Conservation (phyloP, 345 rosid species). For the Corchorus olitorius region DNA sequence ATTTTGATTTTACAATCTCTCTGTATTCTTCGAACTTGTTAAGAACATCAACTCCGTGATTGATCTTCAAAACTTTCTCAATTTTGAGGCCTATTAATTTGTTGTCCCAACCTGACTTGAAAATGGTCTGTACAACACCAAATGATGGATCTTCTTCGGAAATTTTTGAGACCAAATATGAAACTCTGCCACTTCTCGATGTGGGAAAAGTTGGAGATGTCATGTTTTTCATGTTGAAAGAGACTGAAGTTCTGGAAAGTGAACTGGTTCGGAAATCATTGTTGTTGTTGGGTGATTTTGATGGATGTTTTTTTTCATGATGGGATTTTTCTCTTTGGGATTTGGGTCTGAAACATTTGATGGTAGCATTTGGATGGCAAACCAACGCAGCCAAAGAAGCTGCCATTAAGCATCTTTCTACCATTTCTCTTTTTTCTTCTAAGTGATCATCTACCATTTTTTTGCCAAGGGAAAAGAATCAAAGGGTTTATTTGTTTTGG, state of each 20-base stretch:
- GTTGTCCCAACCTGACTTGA: constrained; percentile 10
- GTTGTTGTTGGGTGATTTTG: neutral
- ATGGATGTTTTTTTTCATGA: neutral
- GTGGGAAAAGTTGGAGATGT: neutral
- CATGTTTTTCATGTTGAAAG: neutral
- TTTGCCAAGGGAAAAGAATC: too few species aligned
- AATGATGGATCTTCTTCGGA: neutral
- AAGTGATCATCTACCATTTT: neutral
- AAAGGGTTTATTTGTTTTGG: too few species aligned
- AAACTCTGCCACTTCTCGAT: neutral
- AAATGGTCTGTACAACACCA: neutral
- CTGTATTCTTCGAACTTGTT: constrained; percentile 14
- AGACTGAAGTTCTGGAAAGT: neutral
- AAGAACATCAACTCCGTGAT: neutral
- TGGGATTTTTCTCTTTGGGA: neutral
- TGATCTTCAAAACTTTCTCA: constrained; percentile 14
- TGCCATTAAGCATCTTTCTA: constrained; percentile 9
- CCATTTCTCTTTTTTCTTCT: neutral
- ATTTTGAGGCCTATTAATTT: neutral
- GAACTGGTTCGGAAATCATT: neutral
- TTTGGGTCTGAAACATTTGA: neutral
- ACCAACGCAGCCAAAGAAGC: constrained; percentile 9
- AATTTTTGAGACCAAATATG: neutral
- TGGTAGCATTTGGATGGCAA: constrained; percentile 6
- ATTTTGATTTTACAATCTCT: constrained; percentile 6